Conservation (phyloP, 2,329 filamentous ascomycete genomes). For the Ophiostoma populinum region DNA sequence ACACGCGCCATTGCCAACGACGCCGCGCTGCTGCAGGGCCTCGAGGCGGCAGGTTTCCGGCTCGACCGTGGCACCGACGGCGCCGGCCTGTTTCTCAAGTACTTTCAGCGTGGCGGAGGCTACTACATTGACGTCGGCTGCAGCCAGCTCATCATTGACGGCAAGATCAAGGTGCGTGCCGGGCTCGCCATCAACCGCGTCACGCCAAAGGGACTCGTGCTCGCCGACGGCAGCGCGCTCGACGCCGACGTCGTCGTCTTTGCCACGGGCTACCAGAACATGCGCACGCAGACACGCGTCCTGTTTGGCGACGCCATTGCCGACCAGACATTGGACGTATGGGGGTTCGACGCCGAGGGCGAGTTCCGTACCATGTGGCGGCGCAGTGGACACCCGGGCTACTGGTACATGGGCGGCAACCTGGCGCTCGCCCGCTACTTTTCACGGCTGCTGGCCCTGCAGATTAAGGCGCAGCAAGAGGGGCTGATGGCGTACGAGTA, state of each 20-base stretch:
- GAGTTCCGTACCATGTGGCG: conserved; percentile 42
- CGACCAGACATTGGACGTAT: conserved; percentile 37
- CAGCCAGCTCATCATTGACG: conserved; percentile 34
- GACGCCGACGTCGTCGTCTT: conserved; percentile 39
- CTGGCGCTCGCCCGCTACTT: conserved; percentile 43
- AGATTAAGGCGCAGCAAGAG: conserved; percentile 27
- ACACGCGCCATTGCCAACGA: conserved; percentile 20
- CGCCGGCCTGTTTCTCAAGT: conserved; percentile 38
- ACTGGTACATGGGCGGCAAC: conserved; percentile 51
- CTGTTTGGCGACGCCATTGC: conserved; percentile 46
- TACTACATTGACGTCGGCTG: conserved; percentile 43
- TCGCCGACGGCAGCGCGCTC: conserved; percentile 31
- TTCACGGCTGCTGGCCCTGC: conserved; percentile 33
- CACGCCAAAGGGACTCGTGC: conserved; percentile 20
- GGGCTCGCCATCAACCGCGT: conserved; percentile 32
- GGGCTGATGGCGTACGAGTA: conserved; percentile 8
- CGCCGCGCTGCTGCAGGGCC: conserved; percentile 24
- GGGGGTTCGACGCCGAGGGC: conserved; percentile 40
- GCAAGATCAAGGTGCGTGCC: conserved; percentile 36
- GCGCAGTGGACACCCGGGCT: conserved; percentile 41
- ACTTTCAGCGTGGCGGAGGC: conserved; percentile 41
- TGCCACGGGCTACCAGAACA: conserved; percentile 45
- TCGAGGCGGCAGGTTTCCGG: conserved; percentile 38
- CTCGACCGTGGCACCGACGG: conserved; percentile 37
- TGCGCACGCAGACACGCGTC: conserved; percentile 41